Conservation (phyloP, 2,329 filamentous ascomycete genomes). For the Stenocarpella maydis region DNA sequence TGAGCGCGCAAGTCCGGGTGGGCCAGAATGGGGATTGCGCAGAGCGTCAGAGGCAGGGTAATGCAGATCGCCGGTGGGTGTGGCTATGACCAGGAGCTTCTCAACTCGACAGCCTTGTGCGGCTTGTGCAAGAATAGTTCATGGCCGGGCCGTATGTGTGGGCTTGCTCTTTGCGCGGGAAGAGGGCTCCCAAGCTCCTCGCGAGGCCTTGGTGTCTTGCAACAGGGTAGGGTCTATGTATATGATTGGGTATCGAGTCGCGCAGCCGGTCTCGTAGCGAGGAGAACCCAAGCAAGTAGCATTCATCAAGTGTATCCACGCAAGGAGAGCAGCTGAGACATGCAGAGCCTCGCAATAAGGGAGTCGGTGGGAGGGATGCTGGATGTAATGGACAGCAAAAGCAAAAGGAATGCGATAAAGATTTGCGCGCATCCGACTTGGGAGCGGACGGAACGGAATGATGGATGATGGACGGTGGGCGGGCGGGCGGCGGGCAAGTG, state of each 20-base stretch:
- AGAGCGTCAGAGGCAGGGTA: conserved; percentile 5
- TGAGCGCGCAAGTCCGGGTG: conserved; percentile 25
- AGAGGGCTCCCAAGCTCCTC: not conserved
- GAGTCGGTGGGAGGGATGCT: not conserved
- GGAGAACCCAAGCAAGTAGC: not conserved
- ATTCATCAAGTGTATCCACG: not conserved
- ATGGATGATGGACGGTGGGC: too few species aligned
- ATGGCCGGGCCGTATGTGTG: conserved; percentile 23
- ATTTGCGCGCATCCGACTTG: conserved; percentile 16
- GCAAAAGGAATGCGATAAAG: conserved; percentile 5
- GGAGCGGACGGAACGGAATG: not conserved
- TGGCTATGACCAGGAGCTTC: not conserved
- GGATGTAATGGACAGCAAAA: conserved; percentile 6
- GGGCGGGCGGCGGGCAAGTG: not conserved
- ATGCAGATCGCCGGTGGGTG: conserved; percentile 27
- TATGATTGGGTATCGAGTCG: conserved; percentile 24
- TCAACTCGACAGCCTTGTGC: conserved; percentile 29
- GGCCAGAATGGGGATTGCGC: conserved; percentile 25
- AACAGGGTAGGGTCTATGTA: not conserved
- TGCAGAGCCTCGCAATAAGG: not conserved
- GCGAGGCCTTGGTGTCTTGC: conserved; percentile 7
- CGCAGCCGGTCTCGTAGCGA: conserved; percentile 14
- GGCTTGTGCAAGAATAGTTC: conserved; percentile 21
- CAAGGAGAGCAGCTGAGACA: not conserved
- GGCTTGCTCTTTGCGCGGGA: not conserved